phyloP scores from a whole-genome alignment of 306 rosid genomes.

The Rubus parviflorus region DNA sequence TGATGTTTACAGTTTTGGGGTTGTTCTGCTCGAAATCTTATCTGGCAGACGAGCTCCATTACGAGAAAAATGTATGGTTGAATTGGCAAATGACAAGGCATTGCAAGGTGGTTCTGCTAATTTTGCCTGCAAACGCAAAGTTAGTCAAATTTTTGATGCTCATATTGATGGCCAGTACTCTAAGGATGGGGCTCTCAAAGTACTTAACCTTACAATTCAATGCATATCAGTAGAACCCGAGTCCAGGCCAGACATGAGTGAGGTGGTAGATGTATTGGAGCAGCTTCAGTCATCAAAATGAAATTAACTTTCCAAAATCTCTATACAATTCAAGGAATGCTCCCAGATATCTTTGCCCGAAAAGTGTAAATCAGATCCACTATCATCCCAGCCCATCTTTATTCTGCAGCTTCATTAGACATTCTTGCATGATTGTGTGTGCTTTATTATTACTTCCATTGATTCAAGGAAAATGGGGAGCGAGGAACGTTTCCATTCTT shows the following conservation, averaged over 20 bases:
- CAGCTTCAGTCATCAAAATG: slow-evolving; percentile 49
- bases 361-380: no score
- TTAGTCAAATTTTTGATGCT: slow-evolving; percentile 66
- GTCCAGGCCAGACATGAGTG: slow-evolving; percentile 75
- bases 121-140: slow-evolving; percentile 63
- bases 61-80: slow-evolving; percentile 64
- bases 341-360: slow-evolving; percentile 3
- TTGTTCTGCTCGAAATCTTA: slow-evolving; percentile 81
- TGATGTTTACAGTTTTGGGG: slow-evolving; percentile 92
- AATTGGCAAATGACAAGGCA: slow-evolving; percentile 60
- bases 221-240: slow-evolving; percentile 69
- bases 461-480: no score
- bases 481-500: no score
- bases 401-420: no score
- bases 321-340: slow-evolving; percentile 31
- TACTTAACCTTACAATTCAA: slow-evolving; percentile 56
- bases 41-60: slow-evolving; percentile 72
- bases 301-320: slow-evolving; percentile 8
- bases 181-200: slow-evolving; percentile 50
- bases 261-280: slow-evolving; percentile 66
- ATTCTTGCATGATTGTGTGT: no score
- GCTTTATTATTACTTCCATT: no score
- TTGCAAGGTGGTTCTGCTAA: slow-evolving; percentile 24
- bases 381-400: no score
- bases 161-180: slow-evolving; percentile 78